Evolutionary conservation across 441 rosid species (phyloP).

Genomic region (Kokia cookei): DNA sequence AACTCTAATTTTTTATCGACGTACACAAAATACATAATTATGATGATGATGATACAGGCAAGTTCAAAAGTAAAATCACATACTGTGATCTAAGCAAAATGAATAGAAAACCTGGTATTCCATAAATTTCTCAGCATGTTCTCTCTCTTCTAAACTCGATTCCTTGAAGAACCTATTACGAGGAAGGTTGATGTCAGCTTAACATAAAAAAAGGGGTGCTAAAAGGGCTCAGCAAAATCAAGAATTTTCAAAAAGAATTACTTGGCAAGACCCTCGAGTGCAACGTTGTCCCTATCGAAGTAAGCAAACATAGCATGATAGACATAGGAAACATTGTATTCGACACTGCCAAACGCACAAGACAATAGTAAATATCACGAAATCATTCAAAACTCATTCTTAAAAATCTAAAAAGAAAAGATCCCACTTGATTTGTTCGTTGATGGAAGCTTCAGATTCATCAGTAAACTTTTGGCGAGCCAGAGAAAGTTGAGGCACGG

Average conservation of each 20-base stretch:
- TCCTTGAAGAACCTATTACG: slow-evolving; percentile 56
- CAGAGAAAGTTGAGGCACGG: slow-evolving; percentile 32
- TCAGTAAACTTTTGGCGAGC: slow-evolving; percentile 45
- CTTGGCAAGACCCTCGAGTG: slow-evolving; percentile 66
- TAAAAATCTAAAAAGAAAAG: background rate
- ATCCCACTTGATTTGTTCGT: slow-evolving; percentile 48
- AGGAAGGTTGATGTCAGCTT: background rate
- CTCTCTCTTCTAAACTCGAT: slow-evolving; percentile 58
- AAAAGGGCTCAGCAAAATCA: background rate
- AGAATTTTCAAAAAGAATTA: slow-evolving; percentile 12
- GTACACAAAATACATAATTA: too few species aligned
- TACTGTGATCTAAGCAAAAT: too few species aligned
- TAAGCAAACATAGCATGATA: slow-evolving; percentile 64
- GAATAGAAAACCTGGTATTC: slow-evolving; percentile 46
- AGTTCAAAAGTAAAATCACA: too few species aligned
- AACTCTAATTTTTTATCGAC: too few species aligned
- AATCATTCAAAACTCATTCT: background rate
- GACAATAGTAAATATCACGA: background rate
- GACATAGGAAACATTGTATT: slow-evolving; percentile 63
- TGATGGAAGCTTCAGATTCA: slow-evolving; percentile 43
- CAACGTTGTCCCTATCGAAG: slow-evolving; percentile 63
- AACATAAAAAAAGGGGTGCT: background rate
- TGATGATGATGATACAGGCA: too few species aligned
- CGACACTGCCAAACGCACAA: slow-evolving; percentile 34
- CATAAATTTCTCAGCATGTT: slow-evolving; percentile 63